Evolutionary conservation across 148 eudicot species (phyloP), one percentile per base, ranked within the genome.

Genomic region (Camellia japonica): DNA sequence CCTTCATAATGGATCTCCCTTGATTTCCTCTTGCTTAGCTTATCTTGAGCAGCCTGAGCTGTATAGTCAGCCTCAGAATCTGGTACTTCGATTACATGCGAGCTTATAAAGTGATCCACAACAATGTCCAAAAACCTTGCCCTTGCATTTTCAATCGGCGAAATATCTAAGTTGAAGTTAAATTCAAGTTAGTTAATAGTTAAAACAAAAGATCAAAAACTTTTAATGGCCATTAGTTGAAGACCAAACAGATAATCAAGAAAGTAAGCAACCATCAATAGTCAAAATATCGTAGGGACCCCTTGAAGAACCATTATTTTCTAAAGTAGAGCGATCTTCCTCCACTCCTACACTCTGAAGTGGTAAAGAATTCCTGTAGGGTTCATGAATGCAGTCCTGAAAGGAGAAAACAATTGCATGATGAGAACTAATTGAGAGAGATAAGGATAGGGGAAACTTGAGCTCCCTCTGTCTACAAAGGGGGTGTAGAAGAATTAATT

Each of bases 101-200:
- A 81, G 14, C 66, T 75, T 62, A 95, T 85, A 83, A 95, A 95
- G 89, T 87, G 81, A 89, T 95, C 90, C 78, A 95, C 91, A 59
- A 95, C 79, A 71, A 93, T 83, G 77, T 91, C 94, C 91, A 95
- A 78, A 85, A 95, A 91, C 68, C 90, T 93, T 59, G 93, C 90
- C 84, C 97, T 86, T 61, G 99, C 97, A 23, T 87, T 84, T 85
- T 95, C 99, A 80, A 95, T 88, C 18, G 99, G 97, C 20, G 85
- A 84, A 77, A 93, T 78, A 95, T 95, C 99, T 95, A 78, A 68
- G n/a, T 56, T 49, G 73, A 62, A 46, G 51, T 52, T 49, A 67
- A 51, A 63, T n/a, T 30, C 38, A 79, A n/a, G 78, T 71, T 68
- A 89, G 76, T 5, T 49, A 49, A 49, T 49, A 30, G 38, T 30